phyloP scores from a whole-genome alignment of 1,284 basidiomycete species.

The Wallemia ichthyophaga region DNA sequence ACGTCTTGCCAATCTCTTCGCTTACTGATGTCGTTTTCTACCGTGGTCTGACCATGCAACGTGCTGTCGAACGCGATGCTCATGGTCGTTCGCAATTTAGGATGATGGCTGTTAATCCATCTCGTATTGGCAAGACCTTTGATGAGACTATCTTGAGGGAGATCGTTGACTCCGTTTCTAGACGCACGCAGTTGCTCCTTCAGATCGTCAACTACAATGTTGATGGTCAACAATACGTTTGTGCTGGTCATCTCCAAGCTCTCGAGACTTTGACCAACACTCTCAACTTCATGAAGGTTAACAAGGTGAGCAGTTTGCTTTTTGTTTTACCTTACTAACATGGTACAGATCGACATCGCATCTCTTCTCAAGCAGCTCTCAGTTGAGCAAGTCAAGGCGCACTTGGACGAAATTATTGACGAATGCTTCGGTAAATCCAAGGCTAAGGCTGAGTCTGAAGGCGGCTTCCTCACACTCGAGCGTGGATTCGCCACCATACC shows the following conservation, averaged over 20 bases:
- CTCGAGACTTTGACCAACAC: constrained; percentile 85
- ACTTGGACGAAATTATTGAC: constrained; percentile 66
- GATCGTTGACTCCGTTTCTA: constrained; percentile 67
- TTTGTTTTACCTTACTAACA: no score
- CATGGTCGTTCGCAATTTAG: constrained; percentile 84
- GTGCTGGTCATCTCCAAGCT: constrained; percentile 77
- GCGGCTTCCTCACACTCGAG: constrained; percentile 79
- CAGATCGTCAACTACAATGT: constrained; percentile 98
- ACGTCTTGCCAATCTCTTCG: constrained; percentile 78
- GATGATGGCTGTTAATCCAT: constrained; percentile 95
- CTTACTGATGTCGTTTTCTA: constrained; percentile 97
- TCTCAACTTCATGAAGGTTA: constrained; percentile 78
- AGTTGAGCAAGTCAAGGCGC: constrained; percentile 44
- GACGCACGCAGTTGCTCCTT: constrained; percentile 43
- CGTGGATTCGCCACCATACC: constrained; percentile 90
- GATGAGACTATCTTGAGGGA: constrained; percentile 66
- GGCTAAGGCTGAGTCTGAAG: constrained; percentile 42
- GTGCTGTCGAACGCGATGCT: constrained; percentile 76
- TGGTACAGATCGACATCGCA: constrained; percentile 43
- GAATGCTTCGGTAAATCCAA: constrained; percentile 42
- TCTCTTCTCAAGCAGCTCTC: constrained; percentile 27
- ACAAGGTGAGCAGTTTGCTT: constrained; percentile 24
- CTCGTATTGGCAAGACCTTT: constrained; percentile 75
- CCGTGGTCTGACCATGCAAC: constrained; percentile 97
- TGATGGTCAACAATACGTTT: constrained; percentile 91